Base-by-base conservation (phyloP, 2,329 filamentous ascomycete genomes). In the Fusarium neocosmosporiellum region DNA sequence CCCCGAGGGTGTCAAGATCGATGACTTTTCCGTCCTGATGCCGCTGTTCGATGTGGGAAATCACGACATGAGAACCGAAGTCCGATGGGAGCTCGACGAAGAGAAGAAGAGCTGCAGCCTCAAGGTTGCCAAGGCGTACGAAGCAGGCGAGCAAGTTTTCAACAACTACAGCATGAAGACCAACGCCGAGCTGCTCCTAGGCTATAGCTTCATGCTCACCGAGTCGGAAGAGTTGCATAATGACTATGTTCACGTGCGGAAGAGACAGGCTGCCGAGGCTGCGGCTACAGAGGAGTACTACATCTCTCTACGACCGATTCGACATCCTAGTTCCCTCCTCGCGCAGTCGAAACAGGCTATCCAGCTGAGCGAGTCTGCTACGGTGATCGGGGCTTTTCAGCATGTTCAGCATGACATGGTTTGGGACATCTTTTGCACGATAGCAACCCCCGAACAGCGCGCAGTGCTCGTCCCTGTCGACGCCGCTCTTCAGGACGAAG, bases 81-180 rank as follows among this genome's bases (percentile, higher is more conserved):
- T 91, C 1, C 81, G 84, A 46, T 94, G 92, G 92, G 84, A 87
- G 27, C 83, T 86, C 3, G 79, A 86, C 24, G 81, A 85, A 13
- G 77, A 81, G 9, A 68, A 74, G 5, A 72, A 73, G 16, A 54
- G 72, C 22, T 90, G 87, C 67, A 80, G 78, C 10, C 82, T 91
- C 11, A 77, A 80, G 18, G 84, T 85, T 10, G 78, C 77, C 20
- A 82, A 84, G 63, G 68, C 74, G 1, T 87, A 91, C 73, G 57
- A 71, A 6, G 81, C 88, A 0, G 89, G 90, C 0, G 80, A 88
- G 33, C 88, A 90, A 72, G 80, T 90, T 27, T 91, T 86, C 76
- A 93, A 94, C 83, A 94, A 93, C 79, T 95, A 95, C 77, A 92
- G 92, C 33, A 80, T 84, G 77, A 93, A 94, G 80, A 93, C 92